Conservation (phyloP, 495 filamentous ascomycete species). For the Elasticomyces elasticus region DNA sequence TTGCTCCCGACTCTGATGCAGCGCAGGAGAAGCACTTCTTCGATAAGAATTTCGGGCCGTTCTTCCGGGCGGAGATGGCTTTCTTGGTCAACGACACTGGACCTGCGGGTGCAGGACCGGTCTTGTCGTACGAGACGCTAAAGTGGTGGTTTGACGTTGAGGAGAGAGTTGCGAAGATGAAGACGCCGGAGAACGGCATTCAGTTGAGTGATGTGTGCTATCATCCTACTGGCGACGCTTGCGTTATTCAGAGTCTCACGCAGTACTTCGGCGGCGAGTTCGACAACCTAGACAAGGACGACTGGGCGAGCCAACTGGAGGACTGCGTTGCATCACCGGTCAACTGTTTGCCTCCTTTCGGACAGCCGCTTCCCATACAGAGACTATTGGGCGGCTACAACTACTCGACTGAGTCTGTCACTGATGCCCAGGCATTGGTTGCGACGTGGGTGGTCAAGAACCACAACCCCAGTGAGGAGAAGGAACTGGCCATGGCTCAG, state of each 20-base stretch:
- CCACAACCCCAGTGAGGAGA: constrained; percentile 57
- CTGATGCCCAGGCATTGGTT: constrained; percentile 68
- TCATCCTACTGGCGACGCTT: constrained; percentile 80
- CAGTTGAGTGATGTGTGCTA: constrained; percentile 81
- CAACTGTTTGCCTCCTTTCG: constrained; percentile 72
- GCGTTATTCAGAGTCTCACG: constrained; percentile 83
- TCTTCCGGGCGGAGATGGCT: constrained; percentile 86
- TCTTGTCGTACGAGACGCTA: constrained; percentile 78
- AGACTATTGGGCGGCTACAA: constrained; percentile 79
- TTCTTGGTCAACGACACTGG: constrained; percentile 85
- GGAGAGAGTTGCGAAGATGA: constrained; percentile 55
- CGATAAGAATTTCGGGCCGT: constrained; percentile 89
- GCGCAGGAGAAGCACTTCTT: constrained; percentile 92
- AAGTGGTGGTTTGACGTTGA: constrained; percentile 94
- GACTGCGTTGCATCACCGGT: constrained; percentile 66
- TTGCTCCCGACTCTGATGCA: constrained; percentile 81
- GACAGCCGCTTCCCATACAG: constrained; percentile 72
- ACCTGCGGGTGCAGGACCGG: constrained; percentile 52
- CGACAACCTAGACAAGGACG: constrained; percentile 46
- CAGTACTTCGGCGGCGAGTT: constrained; percentile 71
- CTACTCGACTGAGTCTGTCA: constrained; percentile 39
- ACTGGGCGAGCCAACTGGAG: constrained; percentile 58
- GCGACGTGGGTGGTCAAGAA: constrained; percentile 97
- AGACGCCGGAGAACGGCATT: constrained; percentile 51
- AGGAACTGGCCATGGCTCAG: constrained; percentile 55